Evolutionary conservation across 768 basidiomycete species (phyloP).

Genomic region (Amanita thiersii): DNA sequence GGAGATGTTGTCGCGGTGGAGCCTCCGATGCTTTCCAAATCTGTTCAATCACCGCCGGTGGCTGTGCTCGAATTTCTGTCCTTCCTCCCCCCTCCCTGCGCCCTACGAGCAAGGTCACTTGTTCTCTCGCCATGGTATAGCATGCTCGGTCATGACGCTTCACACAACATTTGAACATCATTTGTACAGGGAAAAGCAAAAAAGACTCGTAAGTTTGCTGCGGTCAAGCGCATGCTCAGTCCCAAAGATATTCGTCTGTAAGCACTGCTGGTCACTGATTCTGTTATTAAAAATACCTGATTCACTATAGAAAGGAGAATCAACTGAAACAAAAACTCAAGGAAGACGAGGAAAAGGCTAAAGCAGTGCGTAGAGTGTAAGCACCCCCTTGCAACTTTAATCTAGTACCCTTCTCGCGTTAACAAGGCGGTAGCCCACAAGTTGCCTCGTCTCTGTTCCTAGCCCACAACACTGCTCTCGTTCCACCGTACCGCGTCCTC

Average conservation of each 20-base stretch:
- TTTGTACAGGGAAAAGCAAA: slow-evolving; percentile 76
- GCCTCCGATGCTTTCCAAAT: too few species aligned
- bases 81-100: too few species aligned
- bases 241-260: slow-evolving; percentile 91
- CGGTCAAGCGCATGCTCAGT: slow-evolving; percentile 89
- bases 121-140: background rate
- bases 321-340: slow-evolving; percentile 85
- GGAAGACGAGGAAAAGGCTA: slow-evolving; percentile 72
- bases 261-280: slow-evolving; percentile 17
- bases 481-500: slow-evolving; percentile 93
- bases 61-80: too few species aligned
- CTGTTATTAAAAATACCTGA: slow-evolving; percentile 9
- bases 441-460: slow-evolving; percentile 91
- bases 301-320: slow-evolving; percentile 73
- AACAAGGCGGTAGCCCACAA: slow-evolving; percentile 47
- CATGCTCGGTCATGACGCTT: background rate
- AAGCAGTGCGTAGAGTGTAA: slow-evolving; percentile 72
- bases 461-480: slow-evolving; percentile 90
- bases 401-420: slow-evolving; percentile 7
- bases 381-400: slow-evolving; percentile 21
- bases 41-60: too few species aligned
- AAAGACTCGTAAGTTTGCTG: slow-evolving; percentile 92
- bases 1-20: too few species aligned
- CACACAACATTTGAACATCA: background rate
- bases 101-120: slow-evolving; percentile 1